A percentile compares a stretch with the other conserved stretches of the same genome.
These are phyloP conservation scores for Penicillium sp. DNA, from an alignment of 2,329 filamentous ascomycete species.

Conservation along the genomic window DNA sequence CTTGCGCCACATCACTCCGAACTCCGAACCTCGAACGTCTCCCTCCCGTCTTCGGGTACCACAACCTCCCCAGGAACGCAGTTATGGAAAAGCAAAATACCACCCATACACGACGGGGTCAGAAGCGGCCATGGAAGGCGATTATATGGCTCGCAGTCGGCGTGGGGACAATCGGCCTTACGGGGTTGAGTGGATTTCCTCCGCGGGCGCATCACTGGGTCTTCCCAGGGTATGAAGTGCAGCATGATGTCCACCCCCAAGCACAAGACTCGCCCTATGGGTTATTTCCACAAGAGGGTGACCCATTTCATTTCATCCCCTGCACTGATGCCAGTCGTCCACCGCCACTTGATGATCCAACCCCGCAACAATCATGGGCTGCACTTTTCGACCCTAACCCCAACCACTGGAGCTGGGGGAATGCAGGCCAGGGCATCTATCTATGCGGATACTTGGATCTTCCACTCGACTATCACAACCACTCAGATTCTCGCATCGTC, in stretches of 20 bases:
- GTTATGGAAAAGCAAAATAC: no score
- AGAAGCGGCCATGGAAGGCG: no score
- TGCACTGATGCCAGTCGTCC: slow-evolving; percentile 18
- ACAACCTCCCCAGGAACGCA: no score
- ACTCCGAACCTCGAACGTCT: no score
- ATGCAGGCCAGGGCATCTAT: slow-evolving; percentile 17
- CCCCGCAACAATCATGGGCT: slow-evolving; percentile 15
- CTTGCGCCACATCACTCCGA: no score
- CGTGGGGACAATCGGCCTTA: not conserved
- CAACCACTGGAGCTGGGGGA: slow-evolving; percentile 20
- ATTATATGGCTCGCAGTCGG: not conserved
- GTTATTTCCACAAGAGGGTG: slow-evolving; percentile 7
- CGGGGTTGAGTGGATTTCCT: not conserved
- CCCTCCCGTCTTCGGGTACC: no score
- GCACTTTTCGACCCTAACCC: slow-evolving; percentile 15
- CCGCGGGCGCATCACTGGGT: not conserved
- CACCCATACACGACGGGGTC: no score
- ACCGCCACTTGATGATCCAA: slow-evolving; percentile 14
- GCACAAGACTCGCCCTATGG: not conserved
- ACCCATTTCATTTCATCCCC: slow-evolving; percentile 20
- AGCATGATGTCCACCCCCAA: not conserved
- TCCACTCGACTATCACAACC: slow-evolving; percentile 21
- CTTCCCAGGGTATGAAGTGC: not conserved
- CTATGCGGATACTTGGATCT: slow-evolving; percentile 23
- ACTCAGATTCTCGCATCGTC: slow-evolving; percentile 17